Conservation (phyloP, 768 basidiomycete species). For the Lepiota venenata region DNA sequence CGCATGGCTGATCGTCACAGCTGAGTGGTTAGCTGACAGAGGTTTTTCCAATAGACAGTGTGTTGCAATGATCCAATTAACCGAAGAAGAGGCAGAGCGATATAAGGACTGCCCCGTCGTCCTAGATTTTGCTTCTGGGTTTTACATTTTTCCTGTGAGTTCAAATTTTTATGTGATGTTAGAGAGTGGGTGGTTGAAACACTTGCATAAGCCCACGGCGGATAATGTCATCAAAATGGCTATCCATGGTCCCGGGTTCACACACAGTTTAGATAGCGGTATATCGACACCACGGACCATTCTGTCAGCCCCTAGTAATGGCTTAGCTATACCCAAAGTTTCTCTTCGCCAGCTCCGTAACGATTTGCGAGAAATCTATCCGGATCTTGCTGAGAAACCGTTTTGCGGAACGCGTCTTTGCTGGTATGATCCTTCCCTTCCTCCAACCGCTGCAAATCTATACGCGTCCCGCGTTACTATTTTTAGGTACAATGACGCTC, state of each 20-base stretch:
- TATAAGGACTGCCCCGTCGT: conserved; percentile 69
- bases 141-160: conserved; percentile 82
- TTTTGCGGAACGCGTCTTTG: conserved; percentile 78
- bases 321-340: conserved; percentile 61
- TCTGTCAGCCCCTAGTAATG: conserved; percentile 52
- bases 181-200: not conserved
- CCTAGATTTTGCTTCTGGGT: conserved; percentile 68
- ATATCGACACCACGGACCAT: conserved; percentile 81
- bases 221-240: conserved; percentile 74
- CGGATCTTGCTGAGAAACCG: conserved; percentile 70
- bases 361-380: conserved; percentile 60
- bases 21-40: not conserved
- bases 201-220: conserved; percentile 54
- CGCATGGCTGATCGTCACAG: not conserved
- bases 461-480: not conserved
- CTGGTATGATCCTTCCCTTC: conserved; percentile 53
- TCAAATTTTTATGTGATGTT: not conserved
- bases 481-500: conserved; percentile 84
- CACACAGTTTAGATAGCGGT: conserved; percentile 34
- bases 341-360: conserved; percentile 48
- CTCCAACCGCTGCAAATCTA: not conserved
- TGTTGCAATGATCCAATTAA: conserved; percentile 76
- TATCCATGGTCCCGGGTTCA: conserved; percentile 74
- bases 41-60: conserved; percentile 55
- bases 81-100: conserved; percentile 55